Conservation (phyloP, 2,329 filamentous ascomycete species). For the Fusarium staphyleae region DNA sequence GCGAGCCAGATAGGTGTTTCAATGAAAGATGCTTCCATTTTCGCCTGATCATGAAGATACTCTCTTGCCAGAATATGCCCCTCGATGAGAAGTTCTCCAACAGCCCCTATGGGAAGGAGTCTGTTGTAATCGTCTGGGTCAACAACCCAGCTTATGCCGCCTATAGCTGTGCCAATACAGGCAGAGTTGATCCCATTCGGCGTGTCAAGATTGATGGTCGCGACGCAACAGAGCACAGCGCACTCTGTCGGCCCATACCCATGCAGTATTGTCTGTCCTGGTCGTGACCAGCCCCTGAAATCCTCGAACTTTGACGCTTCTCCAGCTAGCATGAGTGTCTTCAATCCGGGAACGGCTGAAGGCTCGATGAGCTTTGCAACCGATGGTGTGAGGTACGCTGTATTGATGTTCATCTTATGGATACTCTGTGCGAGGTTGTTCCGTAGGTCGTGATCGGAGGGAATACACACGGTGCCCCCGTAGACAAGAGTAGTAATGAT, state of each 20-base stretch:
- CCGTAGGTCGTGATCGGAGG: not conserved
- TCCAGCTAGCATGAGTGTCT: slow-evolving; percentile 10
- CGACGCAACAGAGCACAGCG: slow-evolving; percentile 10
- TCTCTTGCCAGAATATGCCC: slow-evolving; percentile 8
- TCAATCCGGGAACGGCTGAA: slow-evolving; percentile 1
- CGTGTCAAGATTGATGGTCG: not conserved
- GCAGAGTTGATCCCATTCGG: not conserved
- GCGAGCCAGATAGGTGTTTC: not conserved
- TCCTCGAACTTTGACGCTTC: slow-evolving; percentile 4
- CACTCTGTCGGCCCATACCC: slow-evolving; percentile 18
- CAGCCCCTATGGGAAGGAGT: slow-evolving; percentile 1
- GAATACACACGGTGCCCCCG: slow-evolving; percentile 17
- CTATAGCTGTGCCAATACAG: slow-evolving; percentile 8
- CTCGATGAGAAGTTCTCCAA: slow-evolving; percentile 14
- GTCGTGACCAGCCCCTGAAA: slow-evolving; percentile 10
- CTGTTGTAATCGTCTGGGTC: slow-evolving; percentile 10
- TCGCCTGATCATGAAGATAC: slow-evolving; percentile 3
- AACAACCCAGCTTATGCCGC: slow-evolving; percentile 13
- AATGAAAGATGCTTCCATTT: slow-evolving; percentile 8
- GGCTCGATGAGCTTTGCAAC: slow-evolving; percentile 10
- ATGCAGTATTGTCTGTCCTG: slow-evolving; percentile 4
- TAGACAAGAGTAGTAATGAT: slow-evolving; percentile 14
- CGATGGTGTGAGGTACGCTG: slow-evolving; percentile 14
- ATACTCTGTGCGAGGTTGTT: slow-evolving; percentile 5
- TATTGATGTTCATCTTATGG: slow-evolving; percentile 3